Evolutionary conservation across 2,329 filamentous ascomycete species (phyloP), one percentile per base, ranked within the genome.

Genomic region (Trichoderma breve): DNA sequence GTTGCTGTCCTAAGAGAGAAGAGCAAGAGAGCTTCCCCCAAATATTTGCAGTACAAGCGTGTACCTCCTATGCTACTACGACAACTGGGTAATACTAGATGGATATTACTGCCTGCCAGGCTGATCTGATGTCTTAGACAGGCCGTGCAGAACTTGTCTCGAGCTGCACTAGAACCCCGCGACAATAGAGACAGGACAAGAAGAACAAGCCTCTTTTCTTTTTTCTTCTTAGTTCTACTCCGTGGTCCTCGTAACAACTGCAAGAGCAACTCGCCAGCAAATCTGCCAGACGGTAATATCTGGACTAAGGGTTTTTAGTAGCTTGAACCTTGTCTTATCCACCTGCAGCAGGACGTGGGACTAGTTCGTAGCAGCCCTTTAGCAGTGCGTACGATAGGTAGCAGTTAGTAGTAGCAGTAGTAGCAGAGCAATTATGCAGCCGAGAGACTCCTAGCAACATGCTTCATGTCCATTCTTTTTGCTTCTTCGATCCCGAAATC

Each of bases 251-350:
- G 51, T 30, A 28, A 28, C 36, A 47, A 21, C 43, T 21, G 36
- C 18, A 4, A 43, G 11, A 24, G 11, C 24, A 28, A 36, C n/a
- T n/a, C 15, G 18, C 43, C 24, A 58, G 26, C 36, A 43, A 24
- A 18, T 15, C 53, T 26, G 36, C 66, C 36, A 69, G 28, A 51
- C 55, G 55, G 66, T 34, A 61, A 47, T 61, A 34, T 61, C 51
- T 69, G 36, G 65, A 30, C 11, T 24, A 26, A 24, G 15, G 15
- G 39, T 32, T 68, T 68, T 68, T 47, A 69, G 66, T 69, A 69
- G 66, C 66, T 69, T 61, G 55, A 61, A 69, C 66, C 66, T 69
- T 61, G 66, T 51, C 66, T 51, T 60, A 68, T 68, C 65, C 65
- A 68, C 65, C 24, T 43, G 18, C 65, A 58, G 36, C 61, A 30